Percentiles rank a stretch among this genome's conserved stretches.
Conservation (phyloP, 2,329 filamentous ascomycete genomes). For the Fusarium neocosmosporiellum region DNA sequence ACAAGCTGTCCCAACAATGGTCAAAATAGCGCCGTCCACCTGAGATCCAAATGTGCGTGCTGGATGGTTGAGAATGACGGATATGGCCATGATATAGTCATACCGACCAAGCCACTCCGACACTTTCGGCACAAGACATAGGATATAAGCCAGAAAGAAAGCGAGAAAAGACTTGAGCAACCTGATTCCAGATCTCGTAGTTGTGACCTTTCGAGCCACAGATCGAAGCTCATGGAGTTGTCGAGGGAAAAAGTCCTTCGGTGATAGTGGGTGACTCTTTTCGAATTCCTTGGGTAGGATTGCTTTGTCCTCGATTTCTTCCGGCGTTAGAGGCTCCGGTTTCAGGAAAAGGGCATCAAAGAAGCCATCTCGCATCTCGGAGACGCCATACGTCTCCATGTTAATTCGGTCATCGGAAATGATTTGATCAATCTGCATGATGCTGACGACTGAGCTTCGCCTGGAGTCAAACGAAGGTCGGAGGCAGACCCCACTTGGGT, state of each 20-base stretch:
- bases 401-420: constrained; percentile 50
- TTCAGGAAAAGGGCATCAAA: constrained; percentile 62
- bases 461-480: constrained; percentile 40
- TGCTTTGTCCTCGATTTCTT: constrained; percentile 53
- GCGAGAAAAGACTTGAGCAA: constrained; percentile 65
- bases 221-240: constrained; percentile 59
- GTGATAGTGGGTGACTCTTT: constrained; percentile 59
- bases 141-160: constrained; percentile 66
- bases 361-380: constrained; percentile 58
- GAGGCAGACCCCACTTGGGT: constrained; percentile 23
- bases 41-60: constrained; percentile 67
- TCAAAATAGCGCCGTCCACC: constrained; percentile 65
- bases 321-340: constrained; percentile 51
- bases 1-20: constrained; percentile 63
- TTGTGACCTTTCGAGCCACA: constrained; percentile 54
- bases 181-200: constrained; percentile 62
- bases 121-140: constrained; percentile 63
- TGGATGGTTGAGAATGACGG: constrained; percentile 68
- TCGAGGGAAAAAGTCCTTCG: constrained; percentile 58
- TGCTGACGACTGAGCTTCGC: constrained; percentile 45
- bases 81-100: constrained; percentile 66
- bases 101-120: constrained; percentile 64
- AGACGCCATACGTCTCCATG: constrained; percentile 55
- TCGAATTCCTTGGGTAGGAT: constrained; percentile 61
- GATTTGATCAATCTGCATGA: constrained; percentile 49